Base-by-base conservation (phyloP, 257 asterid species). In the Catharanthus roseus region DNA sequence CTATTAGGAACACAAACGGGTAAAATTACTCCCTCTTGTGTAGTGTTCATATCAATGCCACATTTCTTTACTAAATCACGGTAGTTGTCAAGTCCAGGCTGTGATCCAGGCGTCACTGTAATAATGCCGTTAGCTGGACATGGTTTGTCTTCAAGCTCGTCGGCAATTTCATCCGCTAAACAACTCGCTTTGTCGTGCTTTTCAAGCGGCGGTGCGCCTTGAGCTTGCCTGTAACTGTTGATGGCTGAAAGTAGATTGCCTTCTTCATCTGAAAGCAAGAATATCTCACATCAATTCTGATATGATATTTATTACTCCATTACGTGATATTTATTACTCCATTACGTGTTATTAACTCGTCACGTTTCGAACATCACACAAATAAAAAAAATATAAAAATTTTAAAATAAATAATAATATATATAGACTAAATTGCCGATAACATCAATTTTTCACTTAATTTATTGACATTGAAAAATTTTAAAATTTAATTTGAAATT, bases 1-100 rank as follows among this genome's bases (percentile, higher is more conserved):
- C 96, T 89, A 6, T 69, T 74, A 0, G 83, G 85, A 33, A 89
- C 96, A n/a, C 96, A 92, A 2, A 92, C 96, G 6, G 96, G 96
- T 24, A 92, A 74, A 12, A 89, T 69, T 45, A 85, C 71, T 7
- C 93, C 98, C 0, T 88, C 96, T 0, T 8, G 19, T 0, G 98
- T 92, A 5, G 86, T 74, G 77, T 85, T 89, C 24, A 74, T 53
- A 77, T 88, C 85, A 0, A 92, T 82, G 3, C 80, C 60, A 79
- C 98, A 92, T 73, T 92, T 89, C 50, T 67, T 71, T 0, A 86
- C 41, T 2, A 79, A 84, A 23, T 72, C 71, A 2, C 82, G 86
- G 72, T 88, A 89, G 75, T 77, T 76, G 11, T 81, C 33, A 16
- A 84, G 36, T 54, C 78, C 67, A 2, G 75, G 87, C 0, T 74